Conservation (phyloP, 768 basidiomycete species). For the Stropharia rugosoannulata region DNA sequence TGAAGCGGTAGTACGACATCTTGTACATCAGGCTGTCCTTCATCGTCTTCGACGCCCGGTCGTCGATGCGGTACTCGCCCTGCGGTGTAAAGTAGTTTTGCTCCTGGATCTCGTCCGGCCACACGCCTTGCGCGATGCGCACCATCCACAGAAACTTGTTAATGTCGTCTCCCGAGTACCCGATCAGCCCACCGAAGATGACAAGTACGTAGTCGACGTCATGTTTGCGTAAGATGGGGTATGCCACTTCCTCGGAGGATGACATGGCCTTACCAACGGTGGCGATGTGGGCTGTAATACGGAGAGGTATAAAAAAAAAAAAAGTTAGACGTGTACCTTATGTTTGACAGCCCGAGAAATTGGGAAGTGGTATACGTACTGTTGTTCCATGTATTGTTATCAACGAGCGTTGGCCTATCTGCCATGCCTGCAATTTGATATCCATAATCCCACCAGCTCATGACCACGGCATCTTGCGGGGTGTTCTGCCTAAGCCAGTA, state of each 20-base stretch:
- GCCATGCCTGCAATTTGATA: slow-evolving; percentile 99
- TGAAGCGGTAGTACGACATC: slow-evolving; percentile 96
- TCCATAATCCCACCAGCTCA: slow-evolving; percentile 99
- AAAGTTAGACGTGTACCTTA: not conserved
- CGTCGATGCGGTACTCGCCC: slow-evolving; percentile 94
- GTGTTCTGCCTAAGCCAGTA: slow-evolving; percentile 99
- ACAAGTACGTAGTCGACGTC: slow-evolving; percentile 97
- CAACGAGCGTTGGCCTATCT: slow-evolving; percentile 91
- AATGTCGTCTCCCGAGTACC: slow-evolving; percentile 98
- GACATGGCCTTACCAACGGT: slow-evolving; percentile 99
- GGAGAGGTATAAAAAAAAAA: slow-evolving; percentile 8
- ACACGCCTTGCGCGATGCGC: slow-evolving; percentile 90
- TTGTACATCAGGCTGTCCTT: slow-evolving; percentile 98
- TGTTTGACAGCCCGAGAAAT: not conserved
- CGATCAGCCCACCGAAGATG: slow-evolving; percentile 95
- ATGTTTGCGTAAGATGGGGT: slow-evolving; percentile 95
- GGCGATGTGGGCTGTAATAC: slow-evolving; percentile 81
- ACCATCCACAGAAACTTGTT: slow-evolving; percentile 99
- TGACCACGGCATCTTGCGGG: slow-evolving; percentile 85
- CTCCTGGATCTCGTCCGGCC: slow-evolving; percentile 98
- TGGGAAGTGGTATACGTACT: slow-evolving; percentile 54
- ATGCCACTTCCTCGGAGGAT: slow-evolving; percentile 89
- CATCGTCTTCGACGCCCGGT: slow-evolving; percentile 83
- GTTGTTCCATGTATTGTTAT: slow-evolving; percentile 99
- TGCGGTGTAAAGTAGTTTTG: slow-evolving; percentile 88